phyloP scores from a whole-genome alignment of 495 filamentous ascomycete species.

The Penicillium nucicola region DNA sequence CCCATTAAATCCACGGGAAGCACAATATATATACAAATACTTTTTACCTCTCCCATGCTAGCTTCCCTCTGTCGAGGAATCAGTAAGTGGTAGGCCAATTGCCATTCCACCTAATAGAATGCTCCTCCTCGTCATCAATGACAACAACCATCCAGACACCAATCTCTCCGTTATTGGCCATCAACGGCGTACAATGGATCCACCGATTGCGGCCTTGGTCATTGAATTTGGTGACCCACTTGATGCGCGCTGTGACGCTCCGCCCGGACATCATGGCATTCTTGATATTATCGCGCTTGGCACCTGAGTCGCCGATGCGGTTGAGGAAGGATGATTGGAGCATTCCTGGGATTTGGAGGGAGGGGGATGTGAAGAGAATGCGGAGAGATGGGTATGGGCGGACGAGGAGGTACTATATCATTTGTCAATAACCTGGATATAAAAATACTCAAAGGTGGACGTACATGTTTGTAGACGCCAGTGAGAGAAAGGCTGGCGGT shows the following conservation, averaged over 20 bases:
- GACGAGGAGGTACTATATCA: slow-evolving; percentile 53
- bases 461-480: slow-evolving; percentile 48
- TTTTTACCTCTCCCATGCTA: too few relatives aligned
- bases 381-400: slow-evolving; percentile 57
- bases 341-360: slow-evolving; percentile 54
- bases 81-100: slow-evolving; percentile 6
- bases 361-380: slow-evolving; percentile 61
- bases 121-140: slow-evolving; percentile 44
- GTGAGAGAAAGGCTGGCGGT: slow-evolving; percentile 19
- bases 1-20: not conserved
- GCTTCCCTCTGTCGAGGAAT: not conserved
- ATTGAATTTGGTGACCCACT: slow-evolving; percentile 48
- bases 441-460: not conserved
- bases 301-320: slow-evolving; percentile 49
- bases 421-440: not conserved
- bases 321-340: slow-evolving; percentile 55
- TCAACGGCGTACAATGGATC: slow-evolving; percentile 60
- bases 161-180: slow-evolving; percentile 54
- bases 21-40: not conserved
- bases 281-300: slow-evolving; percentile 54
- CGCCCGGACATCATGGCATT: slow-evolving; percentile 55
- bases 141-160: slow-evolving; percentile 65
- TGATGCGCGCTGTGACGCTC: slow-evolving; percentile 62
- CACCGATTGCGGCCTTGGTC: slow-evolving; percentile 49
- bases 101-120: slow-evolving; percentile 10